These are phyloP conservation scores for Parietichytrium sp. DNA, from an alignment of 108 stramenopile species.

Conservation along the genomic window DNA sequence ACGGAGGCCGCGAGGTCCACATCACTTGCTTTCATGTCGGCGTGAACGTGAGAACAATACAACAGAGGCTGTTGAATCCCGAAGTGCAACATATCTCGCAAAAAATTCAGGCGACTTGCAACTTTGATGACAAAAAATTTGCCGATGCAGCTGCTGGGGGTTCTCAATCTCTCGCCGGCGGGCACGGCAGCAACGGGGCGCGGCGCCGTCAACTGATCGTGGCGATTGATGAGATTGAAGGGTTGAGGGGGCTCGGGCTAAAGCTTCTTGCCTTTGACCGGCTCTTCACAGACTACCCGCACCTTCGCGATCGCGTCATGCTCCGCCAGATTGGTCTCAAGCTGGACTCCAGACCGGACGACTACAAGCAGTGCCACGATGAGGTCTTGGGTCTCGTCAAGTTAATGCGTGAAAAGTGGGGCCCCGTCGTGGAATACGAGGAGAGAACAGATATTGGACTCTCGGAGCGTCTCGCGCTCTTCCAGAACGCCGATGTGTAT, in stretches of 20 bases:
- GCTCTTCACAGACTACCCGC: conserved; percentile 51
- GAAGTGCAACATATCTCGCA: conserved; percentile 74
- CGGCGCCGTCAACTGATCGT: conserved; percentile 66
- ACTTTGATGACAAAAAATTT: background rate
- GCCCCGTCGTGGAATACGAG: conserved; percentile 44
- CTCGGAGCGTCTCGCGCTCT: background rate
- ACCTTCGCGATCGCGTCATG: conserved; percentile 40
- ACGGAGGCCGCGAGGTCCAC: conserved; percentile 85
- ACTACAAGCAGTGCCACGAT: conserved; percentile 14
- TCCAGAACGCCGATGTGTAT: background rate
- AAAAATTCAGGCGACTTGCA: conserved; percentile 52
- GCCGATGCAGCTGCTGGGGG: no score
- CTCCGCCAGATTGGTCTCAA: conserved; percentile 44
- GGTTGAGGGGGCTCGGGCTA: conserved; percentile 72
- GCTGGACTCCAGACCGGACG: conserved; percentile 20
- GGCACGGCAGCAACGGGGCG: conserved; percentile 14
- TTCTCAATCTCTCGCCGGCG: conserved; percentile 36
- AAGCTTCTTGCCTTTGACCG: conserved; percentile 66
- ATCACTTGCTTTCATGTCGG: conserved; percentile 94
- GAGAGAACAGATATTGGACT: background rate
- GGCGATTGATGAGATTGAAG: conserved; percentile 89
- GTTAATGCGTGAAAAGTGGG: background rate
- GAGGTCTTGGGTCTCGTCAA: background rate
- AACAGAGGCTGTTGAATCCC: conserved; percentile 54
- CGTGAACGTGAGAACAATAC: conserved; percentile 79